Conservation (phyloP, 345 rosid genomes). For the Euphorbia tirucalli region DNA sequence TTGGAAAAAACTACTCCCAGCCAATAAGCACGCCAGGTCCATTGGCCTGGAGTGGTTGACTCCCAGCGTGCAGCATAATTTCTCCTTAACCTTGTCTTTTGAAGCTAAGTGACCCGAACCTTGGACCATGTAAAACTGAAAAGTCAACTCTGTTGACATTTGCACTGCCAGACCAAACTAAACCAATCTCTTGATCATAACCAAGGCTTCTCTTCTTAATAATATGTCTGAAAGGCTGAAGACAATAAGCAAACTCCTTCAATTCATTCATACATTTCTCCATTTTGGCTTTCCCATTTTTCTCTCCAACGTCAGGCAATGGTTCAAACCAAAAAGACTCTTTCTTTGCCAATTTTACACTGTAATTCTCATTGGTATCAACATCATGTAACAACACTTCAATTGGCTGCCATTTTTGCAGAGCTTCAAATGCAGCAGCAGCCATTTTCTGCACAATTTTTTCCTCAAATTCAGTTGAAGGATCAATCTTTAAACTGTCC, state of each 20-base stretch:
- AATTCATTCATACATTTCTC: not conserved
- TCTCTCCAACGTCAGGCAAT: constrained; percentile 25
- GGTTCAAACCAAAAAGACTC: constrained; percentile 39
- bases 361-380: constrained; percentile 24
- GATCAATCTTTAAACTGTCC: constrained; percentile 35
- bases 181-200: constrained; percentile 25
- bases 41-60: too few relatives aligned
- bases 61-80: too few relatives aligned
- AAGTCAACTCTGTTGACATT: constrained; percentile 17
- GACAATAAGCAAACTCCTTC: constrained; percentile 21
- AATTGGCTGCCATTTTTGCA: constrained; percentile 17
- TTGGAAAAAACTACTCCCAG: too few relatives aligned
- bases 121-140: constrained; percentile 24
- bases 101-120: not conserved
- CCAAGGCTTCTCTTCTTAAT: constrained; percentile 21
- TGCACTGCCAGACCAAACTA: constrained; percentile 20
- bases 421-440: constrained; percentile 5
- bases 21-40: too few relatives aligned
- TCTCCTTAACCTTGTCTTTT: not conserved
- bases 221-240: constrained; percentile 32
- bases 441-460: constrained; percentile 20
- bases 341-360: constrained; percentile 25
- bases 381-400: constrained; percentile 20
- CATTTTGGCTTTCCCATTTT: not conserved
- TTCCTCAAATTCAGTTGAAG: constrained; percentile 28